Conservation (phyloP, 768 basidiomycete species). For the Tylopilus sp. region DNA sequence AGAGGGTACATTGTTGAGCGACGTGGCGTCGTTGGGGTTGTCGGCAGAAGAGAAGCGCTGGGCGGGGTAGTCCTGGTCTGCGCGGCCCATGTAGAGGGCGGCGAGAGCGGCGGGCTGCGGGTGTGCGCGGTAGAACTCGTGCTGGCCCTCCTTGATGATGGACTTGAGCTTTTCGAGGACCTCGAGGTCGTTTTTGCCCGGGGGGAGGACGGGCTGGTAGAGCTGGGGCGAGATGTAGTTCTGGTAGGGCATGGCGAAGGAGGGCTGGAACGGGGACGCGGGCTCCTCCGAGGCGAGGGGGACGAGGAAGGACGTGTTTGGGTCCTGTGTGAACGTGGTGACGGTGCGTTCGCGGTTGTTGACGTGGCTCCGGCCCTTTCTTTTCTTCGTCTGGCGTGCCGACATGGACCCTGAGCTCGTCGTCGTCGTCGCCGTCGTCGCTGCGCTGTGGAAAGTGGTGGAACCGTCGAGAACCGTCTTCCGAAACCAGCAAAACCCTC, state of each 20-base stretch:
- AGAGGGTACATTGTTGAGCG: slow-evolving; percentile 36
- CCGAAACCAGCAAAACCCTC: slow-evolving; percentile 22
- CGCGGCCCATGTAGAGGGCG: slow-evolving; percentile 59
- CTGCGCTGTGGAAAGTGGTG: slow-evolving; percentile 23
- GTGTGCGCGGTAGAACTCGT: slow-evolving; percentile 63
- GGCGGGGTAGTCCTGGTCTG: slow-evolving; percentile 17
- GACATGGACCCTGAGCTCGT: slow-evolving; percentile 36
- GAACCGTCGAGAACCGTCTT: slow-evolving; percentile 24
- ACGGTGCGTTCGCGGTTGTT: slow-evolving; percentile 65
- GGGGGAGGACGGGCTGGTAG: slow-evolving; percentile 37
- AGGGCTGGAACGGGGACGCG: slow-evolving; percentile 36
- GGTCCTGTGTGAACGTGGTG: slow-evolving; percentile 60
- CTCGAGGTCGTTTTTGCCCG: slow-evolving; percentile 67
- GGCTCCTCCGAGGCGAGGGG: slow-evolving; percentile 52
- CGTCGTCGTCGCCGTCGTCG: background rate
- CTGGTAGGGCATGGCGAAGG: slow-evolving; percentile 40
- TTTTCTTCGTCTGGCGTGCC: slow-evolving; percentile 62
- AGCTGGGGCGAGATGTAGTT: slow-evolving; percentile 32
- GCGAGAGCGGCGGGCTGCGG: slow-evolving; percentile 66
- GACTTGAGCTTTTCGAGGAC: slow-evolving; percentile 73
- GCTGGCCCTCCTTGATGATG: slow-evolving; percentile 67
- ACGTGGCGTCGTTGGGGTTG: slow-evolving; percentile 5
- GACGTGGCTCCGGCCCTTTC: slow-evolving; percentile 51
- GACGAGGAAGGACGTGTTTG: slow-evolving; percentile 50
- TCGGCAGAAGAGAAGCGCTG: slow-evolving; percentile 11